phyloP scores from a whole-genome alignment of 768 basidiomycete species.

The Albatrellus ellisii region DNA sequence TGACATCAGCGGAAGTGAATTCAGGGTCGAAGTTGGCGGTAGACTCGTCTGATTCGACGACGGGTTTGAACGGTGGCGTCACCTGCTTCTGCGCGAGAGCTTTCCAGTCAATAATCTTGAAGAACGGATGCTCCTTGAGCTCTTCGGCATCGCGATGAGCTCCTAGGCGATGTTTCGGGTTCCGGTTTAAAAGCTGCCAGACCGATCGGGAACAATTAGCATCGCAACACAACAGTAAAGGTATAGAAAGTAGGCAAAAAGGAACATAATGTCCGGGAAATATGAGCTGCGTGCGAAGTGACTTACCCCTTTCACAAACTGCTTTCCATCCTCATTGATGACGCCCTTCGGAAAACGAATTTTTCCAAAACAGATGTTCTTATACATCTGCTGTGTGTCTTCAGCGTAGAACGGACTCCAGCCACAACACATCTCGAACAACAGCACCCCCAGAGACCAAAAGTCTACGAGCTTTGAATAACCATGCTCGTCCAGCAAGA shows the following conservation, averaged over 20 bases:
- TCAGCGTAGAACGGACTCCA: constrained; percentile 99
- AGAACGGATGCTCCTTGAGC: constrained; percentile 93
- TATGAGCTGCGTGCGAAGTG: neutral
- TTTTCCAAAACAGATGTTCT: constrained; percentile 97
- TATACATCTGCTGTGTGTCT: constrained; percentile 99
- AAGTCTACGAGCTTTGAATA: constrained; percentile 99
- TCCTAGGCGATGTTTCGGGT: constrained; percentile 95
- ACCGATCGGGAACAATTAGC: neutral
- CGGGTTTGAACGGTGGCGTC: constrained; percentile 95
- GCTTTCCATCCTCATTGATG: constrained; percentile 95
- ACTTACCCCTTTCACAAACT: constrained; percentile 96
- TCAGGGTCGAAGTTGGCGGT: constrained; percentile 98
- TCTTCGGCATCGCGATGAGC: constrained; percentile 84
- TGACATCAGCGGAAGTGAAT: constrained; percentile 87
- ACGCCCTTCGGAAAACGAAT: constrained; percentile 96
- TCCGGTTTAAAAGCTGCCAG: constrained; percentile 84
- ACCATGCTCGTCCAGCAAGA: constrained; percentile 95
- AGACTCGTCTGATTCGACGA: constrained; percentile 95
- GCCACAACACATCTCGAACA: constrained; percentile 99
- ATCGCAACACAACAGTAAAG: neutral
- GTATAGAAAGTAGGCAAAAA: neutral
- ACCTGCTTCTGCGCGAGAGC: constrained; percentile 79
- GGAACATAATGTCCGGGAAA: neutral
- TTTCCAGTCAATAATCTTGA: constrained; percentile 84
- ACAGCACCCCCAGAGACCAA: constrained; percentile 89